Evolutionary conservation across 305 asterid genomes (phyloP).

Genomic region (Fraxinus dipetala): DNA sequence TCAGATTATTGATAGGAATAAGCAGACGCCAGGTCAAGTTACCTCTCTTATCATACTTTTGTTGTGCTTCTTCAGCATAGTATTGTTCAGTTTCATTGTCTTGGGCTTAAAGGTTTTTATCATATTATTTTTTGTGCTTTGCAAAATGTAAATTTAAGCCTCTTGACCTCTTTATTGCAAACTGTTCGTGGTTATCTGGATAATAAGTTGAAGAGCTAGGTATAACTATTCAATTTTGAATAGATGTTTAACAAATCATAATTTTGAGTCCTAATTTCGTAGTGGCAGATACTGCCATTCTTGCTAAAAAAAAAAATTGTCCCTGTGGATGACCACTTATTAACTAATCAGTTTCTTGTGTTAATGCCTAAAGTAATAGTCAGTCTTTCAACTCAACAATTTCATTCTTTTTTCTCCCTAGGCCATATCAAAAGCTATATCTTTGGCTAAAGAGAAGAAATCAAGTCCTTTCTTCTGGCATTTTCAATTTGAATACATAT

Average conservation of each 20-base stretch:
- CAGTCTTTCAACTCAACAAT: not conserved
- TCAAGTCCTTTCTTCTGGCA: not conserved
- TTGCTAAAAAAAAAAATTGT: not conserved
- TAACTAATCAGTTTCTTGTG: not conserved
- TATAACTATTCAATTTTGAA: not conserved
- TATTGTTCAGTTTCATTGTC: not conserved
- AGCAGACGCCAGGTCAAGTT: conserved; percentile 35
- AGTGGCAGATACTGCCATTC: not conserved
- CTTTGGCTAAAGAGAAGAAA: not conserved
- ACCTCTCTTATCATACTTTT: conserved; percentile 12
- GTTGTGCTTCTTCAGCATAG: not conserved
- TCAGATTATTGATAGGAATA: conserved; percentile 59
- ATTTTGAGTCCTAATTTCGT: not conserved
- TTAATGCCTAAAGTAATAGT: not conserved
- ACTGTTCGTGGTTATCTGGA: not conserved
- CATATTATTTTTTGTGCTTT: not conserved
- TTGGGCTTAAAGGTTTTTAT: not conserved
- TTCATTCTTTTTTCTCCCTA: not conserved
- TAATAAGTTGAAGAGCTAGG: not conserved
- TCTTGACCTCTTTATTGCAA: conserved; percentile 7
- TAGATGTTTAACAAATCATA: conserved; percentile 5
- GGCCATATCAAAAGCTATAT: not conserved
- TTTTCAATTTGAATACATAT: not conserved
- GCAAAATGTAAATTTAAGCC: not conserved
- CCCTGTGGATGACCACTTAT: not conserved